phyloP scores from a whole-genome alignment of 306 rosid species.

The Datisca glomerata region DNA sequence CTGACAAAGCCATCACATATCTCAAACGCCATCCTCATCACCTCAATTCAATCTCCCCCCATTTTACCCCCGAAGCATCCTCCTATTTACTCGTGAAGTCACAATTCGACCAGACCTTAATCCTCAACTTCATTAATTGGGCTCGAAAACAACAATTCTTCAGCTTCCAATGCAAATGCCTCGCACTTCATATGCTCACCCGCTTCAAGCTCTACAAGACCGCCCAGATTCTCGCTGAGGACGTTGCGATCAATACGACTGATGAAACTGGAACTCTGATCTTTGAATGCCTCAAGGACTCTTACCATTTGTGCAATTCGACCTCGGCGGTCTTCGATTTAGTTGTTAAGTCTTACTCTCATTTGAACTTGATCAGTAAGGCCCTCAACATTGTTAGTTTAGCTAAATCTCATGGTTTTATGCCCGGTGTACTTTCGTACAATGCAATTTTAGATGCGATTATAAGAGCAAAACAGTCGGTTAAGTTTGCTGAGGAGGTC shows the following conservation, averaged over 20 bases:
- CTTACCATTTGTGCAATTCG: conserved; percentile 40
- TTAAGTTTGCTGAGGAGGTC: conserved; percentile 26
- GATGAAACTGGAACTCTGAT: conserved; percentile 31
- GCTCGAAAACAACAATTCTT: conserved; percentile 43
- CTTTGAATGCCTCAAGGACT: conserved; percentile 40
- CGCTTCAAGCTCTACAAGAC: conserved; percentile 59
- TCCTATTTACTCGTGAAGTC: conserved; percentile 55
- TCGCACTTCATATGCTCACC: conserved; percentile 78
- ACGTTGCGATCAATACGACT: conserved; percentile 25
- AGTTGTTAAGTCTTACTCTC: conserved; percentile 60
- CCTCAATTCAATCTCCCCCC: conserved; percentile 34
- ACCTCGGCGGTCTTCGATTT: conserved; percentile 67
- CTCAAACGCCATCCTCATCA: conserved; percentile 58
- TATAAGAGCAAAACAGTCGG: conserved; percentile 25
- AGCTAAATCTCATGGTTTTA: conserved; percentile 47
- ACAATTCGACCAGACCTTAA: conserved; percentile 38
- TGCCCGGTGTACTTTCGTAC: conserved; percentile 54
- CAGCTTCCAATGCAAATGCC: conserved; percentile 48
- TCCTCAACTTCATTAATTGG: conserved; percentile 56
- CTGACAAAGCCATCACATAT: conserved; percentile 46
- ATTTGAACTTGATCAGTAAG: conserved; percentile 26
- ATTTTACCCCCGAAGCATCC: conserved; percentile 68
- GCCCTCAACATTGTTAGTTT: conserved; percentile 40
- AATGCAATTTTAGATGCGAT: conserved; percentile 51
- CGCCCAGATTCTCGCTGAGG: conserved; percentile 66